Evolutionary conservation across 129 eudicot species (phyloP).

Genomic region (Rutidosis leptorrhynchoides): DNA sequence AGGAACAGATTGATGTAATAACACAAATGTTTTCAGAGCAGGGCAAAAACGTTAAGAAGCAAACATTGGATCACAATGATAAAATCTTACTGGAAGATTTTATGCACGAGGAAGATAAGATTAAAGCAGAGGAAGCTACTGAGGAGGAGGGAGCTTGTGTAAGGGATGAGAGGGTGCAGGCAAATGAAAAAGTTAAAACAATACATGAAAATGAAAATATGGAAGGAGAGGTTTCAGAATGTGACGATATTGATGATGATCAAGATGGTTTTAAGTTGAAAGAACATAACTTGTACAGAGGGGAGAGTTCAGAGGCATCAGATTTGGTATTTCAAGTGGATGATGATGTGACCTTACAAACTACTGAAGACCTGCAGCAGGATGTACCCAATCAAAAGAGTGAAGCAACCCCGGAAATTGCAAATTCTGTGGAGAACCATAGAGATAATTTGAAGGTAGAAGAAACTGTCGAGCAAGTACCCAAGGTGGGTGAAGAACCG

Average conservation of each 20-base stretch:
- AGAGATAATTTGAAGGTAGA: slow-evolving; percentile 25
- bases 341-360: slow-evolving; percentile 30
- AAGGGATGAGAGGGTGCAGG: slow-evolving; percentile 25
- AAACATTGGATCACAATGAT: slow-evolving; percentile 25
- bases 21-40: slow-evolving; percentile 27
- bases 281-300: slow-evolving; percentile 12
- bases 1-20: slow-evolving; percentile 31
- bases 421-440: slow-evolving; percentile 3
- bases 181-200: slow-evolving; percentile 19
- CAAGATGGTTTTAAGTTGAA: slow-evolving; percentile 34
- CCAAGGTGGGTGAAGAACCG: slow-evolving; percentile 34
- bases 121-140: slow-evolving; percentile 2
- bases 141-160: neutral
- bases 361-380: slow-evolving; percentile 21
- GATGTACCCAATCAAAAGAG: slow-evolving; percentile 21
- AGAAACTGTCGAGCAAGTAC: slow-evolving; percentile 34
- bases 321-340: slow-evolving; percentile 33
- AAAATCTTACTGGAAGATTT: slow-evolving; percentile 14
- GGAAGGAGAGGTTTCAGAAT: slow-evolving; percentile 22
- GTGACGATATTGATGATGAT: slow-evolving; percentile 28
- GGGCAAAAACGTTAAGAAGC: slow-evolving; percentile 19
- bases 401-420: slow-evolving; percentile 28
- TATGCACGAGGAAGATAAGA: slow-evolving; percentile 22
- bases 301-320: slow-evolving; percentile 30
- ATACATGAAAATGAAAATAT: slow-evolving; percentile 31